Base-by-base conservation (phyloP, 148 eudicot species). In the Persicaria maculosa region DNA sequence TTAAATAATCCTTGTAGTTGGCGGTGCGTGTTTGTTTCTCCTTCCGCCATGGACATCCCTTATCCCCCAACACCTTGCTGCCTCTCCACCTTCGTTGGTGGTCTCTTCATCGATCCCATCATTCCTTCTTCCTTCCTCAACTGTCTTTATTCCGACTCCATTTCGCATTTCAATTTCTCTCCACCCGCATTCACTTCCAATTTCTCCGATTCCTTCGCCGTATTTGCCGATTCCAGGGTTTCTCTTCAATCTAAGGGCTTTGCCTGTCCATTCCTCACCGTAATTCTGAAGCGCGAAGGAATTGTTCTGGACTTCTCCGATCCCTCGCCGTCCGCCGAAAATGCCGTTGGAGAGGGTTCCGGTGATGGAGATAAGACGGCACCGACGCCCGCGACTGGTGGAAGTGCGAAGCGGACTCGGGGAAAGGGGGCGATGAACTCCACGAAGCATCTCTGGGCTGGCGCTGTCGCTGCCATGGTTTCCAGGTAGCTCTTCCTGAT, bases 391-490 rank as follows among this genome's bases (percentile, higher is more conserved):
- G 80, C 65, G n/a, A 75, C 40, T 52, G 64, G 76, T 61, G 78
- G 52, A 71, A 52, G 8, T 53, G 70, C 31, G 68, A 77, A 72
- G 79, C 46, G 81, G 17, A 47, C 79, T 1, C 74, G 81, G 54
- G 78, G 90, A 69, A 76, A 78, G 17, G 88, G 88, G 15, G 90
- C 97, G 14, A 74, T 91, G 76, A 93, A 93, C 81, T 83, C 98
- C 4, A 74, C 91, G 50, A 93, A 91, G 77, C 98, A 93, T 78
- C 80, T 93, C 45, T 93, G 98, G 92, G 87, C 97, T 31, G 98
- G 98, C 46, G 98, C 98, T 47, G 85, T 86, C 44, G 97, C 98
- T 61, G 98, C 97, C 75, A 93, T 91, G 98, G 91, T 93, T 62
- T 86, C 98, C 6, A 90, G 98, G 97, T 91, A 61, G 72, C 48